Evolutionary conservation across 371 early-diverging fungal genomes (phyloP).

Genomic region (Saksenaea vasiformis): DNA sequence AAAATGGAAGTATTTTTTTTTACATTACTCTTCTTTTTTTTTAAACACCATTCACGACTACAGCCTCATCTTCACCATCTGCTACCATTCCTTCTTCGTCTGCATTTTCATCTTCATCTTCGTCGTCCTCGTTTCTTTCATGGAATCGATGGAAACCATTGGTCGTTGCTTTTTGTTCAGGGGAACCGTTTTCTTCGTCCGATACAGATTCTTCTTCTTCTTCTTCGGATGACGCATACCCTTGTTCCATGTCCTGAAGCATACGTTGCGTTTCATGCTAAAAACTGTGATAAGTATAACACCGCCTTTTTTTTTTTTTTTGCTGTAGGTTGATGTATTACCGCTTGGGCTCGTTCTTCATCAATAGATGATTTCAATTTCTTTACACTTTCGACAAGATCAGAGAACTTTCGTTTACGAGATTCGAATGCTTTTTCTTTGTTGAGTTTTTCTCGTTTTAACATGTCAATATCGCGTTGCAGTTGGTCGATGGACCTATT

Average conservation of each 20-base stretch:
- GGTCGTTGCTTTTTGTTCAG: conserved; percentile 5
- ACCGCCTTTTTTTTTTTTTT: background rate
- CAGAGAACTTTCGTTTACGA: conserved; percentile 31
- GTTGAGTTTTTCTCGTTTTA: conserved; percentile 35
- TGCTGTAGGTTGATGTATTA: conserved; percentile 9
- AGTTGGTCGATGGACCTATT: conserved; percentile 37
- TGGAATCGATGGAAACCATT: conserved; percentile 20
- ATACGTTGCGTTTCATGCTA: conserved; percentile 37
- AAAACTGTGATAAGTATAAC: background rate
- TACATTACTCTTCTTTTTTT: no score
- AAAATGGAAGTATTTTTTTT: no score
- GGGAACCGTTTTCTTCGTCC: conserved; percentile 10
- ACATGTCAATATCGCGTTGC: conserved; percentile 36
- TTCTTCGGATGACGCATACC: conserved; percentile 43
- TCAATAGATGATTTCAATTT: conserved; percentile 35
- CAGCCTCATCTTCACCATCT: conserved; percentile 18
- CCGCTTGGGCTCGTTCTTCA: conserved; percentile 34
- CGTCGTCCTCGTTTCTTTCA: conserved; percentile 25
- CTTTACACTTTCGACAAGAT: conserved; percentile 27
- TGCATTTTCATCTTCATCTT: conserved; percentile 17
- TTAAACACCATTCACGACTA: conserved; percentile 3
- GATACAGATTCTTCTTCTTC: conserved; percentile 15
- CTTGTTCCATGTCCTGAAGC: conserved; percentile 44
- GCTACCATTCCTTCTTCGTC: conserved; percentile 30
- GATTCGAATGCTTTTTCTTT: conserved; percentile 28